A percentile compares a stretch with the other conserved stretches of the same genome.
Conservation (phyloP, 768 basidiomycete species). For the Rhizopogon vinicolor region DNA sequence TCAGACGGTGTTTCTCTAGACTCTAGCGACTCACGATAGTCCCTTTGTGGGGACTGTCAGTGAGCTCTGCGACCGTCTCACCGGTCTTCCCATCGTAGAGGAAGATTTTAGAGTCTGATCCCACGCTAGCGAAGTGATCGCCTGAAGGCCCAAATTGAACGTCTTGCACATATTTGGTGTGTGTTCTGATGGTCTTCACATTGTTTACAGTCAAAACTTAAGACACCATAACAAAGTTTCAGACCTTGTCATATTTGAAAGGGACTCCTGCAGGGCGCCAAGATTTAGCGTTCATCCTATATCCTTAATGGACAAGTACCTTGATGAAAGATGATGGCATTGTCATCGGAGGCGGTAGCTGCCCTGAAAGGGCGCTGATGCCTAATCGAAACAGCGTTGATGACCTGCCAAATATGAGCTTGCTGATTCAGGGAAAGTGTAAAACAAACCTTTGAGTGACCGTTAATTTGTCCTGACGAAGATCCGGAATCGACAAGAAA, state of each 20-base stretch:
- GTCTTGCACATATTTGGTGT: slow-evolving; percentile 91
- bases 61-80: slow-evolving; percentile 66
- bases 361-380: slow-evolving; percentile 89
- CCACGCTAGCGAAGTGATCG: slow-evolving; percentile 81
- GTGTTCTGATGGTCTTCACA: slow-evolving; percentile 72
- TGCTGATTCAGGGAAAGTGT: not conserved
- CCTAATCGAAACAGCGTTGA: slow-evolving; percentile 88
- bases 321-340: slow-evolving; percentile 76
- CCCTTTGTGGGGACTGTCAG: slow-evolving; percentile 67
- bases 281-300: not conserved
- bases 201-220: not conserved
- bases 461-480: slow-evolving; percentile 83
- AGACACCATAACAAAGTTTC: not conserved
- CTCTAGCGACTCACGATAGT: slow-evolving; percentile 52
- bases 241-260: slow-evolving; percentile 84
- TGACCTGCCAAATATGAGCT: slow-evolving; percentile 38
- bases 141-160: slow-evolving; percentile 81
- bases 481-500: slow-evolving; percentile 83
- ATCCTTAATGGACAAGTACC: slow-evolving; percentile 34
- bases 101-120: slow-evolving; percentile 83
- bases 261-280: slow-evolving; percentile 53
- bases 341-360: slow-evolving; percentile 83
- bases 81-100: slow-evolving; percentile 90
- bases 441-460: slow-evolving; percentile 73
- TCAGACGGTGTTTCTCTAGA: too few species aligned